Percentiles rank a stretch among this genome's conserved stretches.
These are phyloP conservation scores for Coniochaeta hoffmannii DNA, from an alignment of 2,329 filamentous ascomycete species.

Conservation along the genomic window DNA sequence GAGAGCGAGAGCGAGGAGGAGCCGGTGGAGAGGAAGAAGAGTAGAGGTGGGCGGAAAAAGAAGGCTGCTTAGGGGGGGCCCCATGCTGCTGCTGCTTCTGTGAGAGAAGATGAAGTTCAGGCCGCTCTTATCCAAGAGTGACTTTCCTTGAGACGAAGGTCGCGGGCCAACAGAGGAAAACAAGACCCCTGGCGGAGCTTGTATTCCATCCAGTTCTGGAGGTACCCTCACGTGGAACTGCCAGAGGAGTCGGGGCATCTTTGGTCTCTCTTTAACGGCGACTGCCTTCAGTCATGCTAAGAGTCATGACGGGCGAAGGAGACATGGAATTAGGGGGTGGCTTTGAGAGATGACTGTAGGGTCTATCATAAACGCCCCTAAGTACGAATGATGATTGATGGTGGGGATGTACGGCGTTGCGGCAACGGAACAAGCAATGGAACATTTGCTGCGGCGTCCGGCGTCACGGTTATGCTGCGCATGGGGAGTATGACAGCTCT, in stretches of 20 bases:
- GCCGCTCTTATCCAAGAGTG: no score
- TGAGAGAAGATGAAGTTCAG: neutral
- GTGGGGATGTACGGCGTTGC: neutral
- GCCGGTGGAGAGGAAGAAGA: constrained; percentile 41
- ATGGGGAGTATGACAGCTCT: neutral
- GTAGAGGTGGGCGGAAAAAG: constrained; percentile 18
- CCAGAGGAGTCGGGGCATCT: neutral
- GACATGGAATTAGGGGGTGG: neutral
- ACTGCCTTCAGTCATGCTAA: neutral
- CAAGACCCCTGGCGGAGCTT: no score
- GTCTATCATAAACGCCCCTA: neutral
- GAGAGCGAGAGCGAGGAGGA: constrained; percentile 44
- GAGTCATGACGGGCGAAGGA: neutral
- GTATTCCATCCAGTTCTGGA: no score
- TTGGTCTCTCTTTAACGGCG: neutral
- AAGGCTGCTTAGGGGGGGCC: constrained; percentile 7
- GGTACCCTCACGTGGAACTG: no score
- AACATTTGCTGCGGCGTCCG: constrained; percentile 1
- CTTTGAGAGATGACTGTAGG: neutral
- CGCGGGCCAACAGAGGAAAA: no score
- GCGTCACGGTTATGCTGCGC: neutral
- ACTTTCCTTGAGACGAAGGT: no score
- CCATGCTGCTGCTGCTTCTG: no score
- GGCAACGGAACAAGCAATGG: neutral
- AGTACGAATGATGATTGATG: neutral